Base-by-base conservation (phyloP, 768 basidiomycete species). In the Pulveroboletus ravenelii region DNA sequence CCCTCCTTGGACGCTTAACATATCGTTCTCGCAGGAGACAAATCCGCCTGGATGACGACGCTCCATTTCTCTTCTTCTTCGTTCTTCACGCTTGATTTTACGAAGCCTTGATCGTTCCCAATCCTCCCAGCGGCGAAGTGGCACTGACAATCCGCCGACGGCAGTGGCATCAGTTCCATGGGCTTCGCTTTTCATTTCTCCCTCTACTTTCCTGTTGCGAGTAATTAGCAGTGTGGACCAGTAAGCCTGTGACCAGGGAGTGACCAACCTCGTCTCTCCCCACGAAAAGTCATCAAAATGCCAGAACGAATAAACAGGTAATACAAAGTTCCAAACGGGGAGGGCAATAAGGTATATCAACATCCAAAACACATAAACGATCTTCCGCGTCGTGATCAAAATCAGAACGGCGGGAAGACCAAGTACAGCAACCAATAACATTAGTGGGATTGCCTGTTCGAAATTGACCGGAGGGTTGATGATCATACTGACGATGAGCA, bases 231-330 rank as follows among this genome's bases (percentile, higher is more conserved):
- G 15, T 30, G 29, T 13, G 29, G 25, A 29, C 39, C 25, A 17
- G 41, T 14, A 51, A 43, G 10, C 1, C 3, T 20, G 14, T 6
- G 12, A 39, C 18, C 20, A 7, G 52, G 39, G 42, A 38, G 41
- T 6, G 32, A 70, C 83, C 48, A 62, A 91, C 91, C 94, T 84
- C 17, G 96, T 99, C 71, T 97, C 93, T 61, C 96, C 96, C 96
- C 96, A 99, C 27, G 92, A 93, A 71, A 99, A 98, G 70, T 99
- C 96, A 57, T 98, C 95, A 68, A 99, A 97, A 70, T 98, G 94
- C 93, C 93, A 96, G 68, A 98, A 98, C 13, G 94, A 88, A 70
- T 99, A 99, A 9, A 96, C 74, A 10, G 95, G 94, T 4, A 97
- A 76, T 39, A 95, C 73, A 56, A 95, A 88, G 68, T 97, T 97